These are phyloP conservation scores for Fusarium floridanum DNA, from an alignment of 2,329 filamentous ascomycete species.

Conservation along the genomic window DNA sequence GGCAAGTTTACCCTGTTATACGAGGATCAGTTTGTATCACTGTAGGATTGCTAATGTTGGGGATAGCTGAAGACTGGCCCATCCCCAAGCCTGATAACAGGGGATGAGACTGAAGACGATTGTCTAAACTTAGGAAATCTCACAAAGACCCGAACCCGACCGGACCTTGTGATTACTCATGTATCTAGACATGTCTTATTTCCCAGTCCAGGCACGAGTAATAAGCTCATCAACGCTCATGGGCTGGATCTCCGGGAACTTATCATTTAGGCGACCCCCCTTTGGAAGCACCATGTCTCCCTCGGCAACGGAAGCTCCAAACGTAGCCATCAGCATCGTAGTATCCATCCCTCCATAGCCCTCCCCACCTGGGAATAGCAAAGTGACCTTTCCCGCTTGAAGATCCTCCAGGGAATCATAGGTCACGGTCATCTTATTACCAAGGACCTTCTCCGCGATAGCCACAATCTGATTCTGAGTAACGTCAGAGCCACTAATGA, in stretches of 20 bases:
- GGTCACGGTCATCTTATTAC: background rate
- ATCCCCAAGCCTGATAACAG: background rate
- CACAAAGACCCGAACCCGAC: background rate
- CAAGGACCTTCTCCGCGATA: background rate
- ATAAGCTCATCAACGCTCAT: background rate
- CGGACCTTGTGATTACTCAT: background rate
- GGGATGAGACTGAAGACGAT: background rate
- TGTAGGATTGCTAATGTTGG: background rate
- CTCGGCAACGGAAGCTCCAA: background rate
- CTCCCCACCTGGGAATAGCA: background rate
- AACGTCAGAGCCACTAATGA: background rate
- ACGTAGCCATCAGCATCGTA: background rate
- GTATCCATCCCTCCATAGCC: background rate
- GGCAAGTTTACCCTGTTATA: background rate
- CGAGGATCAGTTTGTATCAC: background rate
- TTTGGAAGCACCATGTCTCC: background rate
- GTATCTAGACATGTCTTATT: background rate
- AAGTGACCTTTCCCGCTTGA: background rate
- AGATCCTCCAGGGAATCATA: background rate
- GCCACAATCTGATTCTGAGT: background rate
- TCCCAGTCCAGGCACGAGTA: background rate
- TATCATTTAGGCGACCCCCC: background rate
- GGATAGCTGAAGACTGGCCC: background rate
- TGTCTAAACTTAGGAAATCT: background rate
- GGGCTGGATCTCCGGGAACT: background rate